A percentile compares a stretch with the other conserved stretches of the same genome.
phyloP scores from a whole-genome alignment of 2,329 filamentous ascomycete species.

The Remersonia thermophila region DNA sequence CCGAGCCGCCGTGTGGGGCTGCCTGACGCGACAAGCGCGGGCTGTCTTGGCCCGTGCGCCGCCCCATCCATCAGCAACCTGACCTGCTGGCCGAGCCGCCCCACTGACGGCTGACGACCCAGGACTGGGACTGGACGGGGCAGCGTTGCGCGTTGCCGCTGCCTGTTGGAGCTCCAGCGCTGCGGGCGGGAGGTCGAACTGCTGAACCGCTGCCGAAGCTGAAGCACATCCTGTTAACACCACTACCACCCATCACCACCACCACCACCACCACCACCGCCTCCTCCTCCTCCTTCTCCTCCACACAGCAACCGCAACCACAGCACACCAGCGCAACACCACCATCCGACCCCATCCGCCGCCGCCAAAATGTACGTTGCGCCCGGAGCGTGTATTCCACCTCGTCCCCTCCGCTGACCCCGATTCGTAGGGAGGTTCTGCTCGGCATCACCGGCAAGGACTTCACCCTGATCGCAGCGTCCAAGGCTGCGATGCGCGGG shows the following conservation, averaged over 20 bases:
- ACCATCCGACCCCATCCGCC: too few species aligned
- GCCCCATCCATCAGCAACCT: too few species aligned
- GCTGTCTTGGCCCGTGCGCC: constrained; percentile 15
- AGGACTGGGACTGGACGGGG: too few species aligned
- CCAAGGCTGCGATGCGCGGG: constrained; percentile 96
- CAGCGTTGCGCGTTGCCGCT: constrained; percentile 11
- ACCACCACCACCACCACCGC: too few species aligned
- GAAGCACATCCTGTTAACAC: too few species aligned
- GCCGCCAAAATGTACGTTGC: constrained; percentile 20
- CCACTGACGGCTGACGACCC: too few species aligned
- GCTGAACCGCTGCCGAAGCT: constrained; percentile 8
- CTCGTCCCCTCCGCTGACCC: constrained; percentile 6
- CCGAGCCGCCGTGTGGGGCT: not conserved
- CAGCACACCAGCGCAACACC: too few species aligned
- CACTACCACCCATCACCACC: constrained; percentile 6
- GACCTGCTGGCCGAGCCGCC: too few species aligned
- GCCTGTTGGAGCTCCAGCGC: not conserved
- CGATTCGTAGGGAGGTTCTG: constrained; percentile 70
- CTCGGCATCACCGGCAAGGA: constrained; percentile 98
- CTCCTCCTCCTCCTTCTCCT: too few species aligned
- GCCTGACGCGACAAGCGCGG: constrained; percentile 4
- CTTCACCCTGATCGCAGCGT: constrained; percentile 94
- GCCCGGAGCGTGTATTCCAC: too few species aligned
- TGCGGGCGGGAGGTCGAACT: not conserved
- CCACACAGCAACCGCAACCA: too few species aligned